Conservation (phyloP, 768 basidiomycete genomes). For the Dacryopinax primogenitus region DNA sequence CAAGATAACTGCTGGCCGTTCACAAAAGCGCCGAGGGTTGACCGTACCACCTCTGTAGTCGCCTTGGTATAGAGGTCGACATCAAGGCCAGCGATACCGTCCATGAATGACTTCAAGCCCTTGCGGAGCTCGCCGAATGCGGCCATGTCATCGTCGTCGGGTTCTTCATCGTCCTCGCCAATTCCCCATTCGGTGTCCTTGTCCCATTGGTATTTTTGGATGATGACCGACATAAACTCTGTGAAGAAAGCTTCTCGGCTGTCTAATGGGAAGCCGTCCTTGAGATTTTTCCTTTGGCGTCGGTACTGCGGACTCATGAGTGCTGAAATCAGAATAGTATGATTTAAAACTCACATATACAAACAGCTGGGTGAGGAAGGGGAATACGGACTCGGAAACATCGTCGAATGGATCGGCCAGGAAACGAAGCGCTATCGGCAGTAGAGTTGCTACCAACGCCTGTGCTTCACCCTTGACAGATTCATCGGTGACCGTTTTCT, state of each 20-base stretch:
- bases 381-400: constrained; percentile 72
- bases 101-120: constrained; percentile 74
- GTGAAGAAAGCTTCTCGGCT: constrained; percentile 62
- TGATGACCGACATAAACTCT: constrained; percentile 60
- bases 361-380: constrained; percentile 63
- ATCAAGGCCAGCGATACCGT: constrained; percentile 75
- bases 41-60: constrained; percentile 56
- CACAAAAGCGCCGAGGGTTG: constrained; percentile 58
- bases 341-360: constrained; percentile 42
- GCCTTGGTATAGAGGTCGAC: constrained; percentile 70
- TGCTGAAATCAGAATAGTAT: background rate
- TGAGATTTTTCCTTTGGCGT: constrained; percentile 36
- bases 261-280: constrained; percentile 42
- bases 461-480: constrained; percentile 52
- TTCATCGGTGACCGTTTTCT: constrained; percentile 33
- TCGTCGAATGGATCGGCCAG: constrained; percentile 85
- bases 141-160: constrained; percentile 75
- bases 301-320: constrained; percentile 39
- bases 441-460: constrained; percentile 46
- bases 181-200: constrained; percentile 49
- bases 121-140: constrained; percentile 79
- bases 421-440: constrained; percentile 77
- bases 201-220: constrained; percentile 87
- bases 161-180: constrained; percentile 42
- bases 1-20: constrained; percentile 58